phyloP scores from a whole-genome alignment of 345 rosid species.

The Theobroma cacao region DNA sequence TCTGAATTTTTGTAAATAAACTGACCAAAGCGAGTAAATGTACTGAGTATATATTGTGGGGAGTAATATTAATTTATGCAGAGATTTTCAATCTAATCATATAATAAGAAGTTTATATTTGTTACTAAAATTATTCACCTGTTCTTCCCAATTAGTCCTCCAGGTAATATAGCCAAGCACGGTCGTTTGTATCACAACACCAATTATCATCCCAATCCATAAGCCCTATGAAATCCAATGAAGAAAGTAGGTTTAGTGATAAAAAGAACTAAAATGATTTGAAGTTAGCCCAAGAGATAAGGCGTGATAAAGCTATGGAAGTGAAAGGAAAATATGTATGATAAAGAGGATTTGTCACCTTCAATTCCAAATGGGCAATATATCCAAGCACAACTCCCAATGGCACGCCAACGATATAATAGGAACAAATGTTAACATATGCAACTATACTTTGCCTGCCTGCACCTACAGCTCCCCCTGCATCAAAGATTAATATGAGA shows the following conservation, averaged over 20 bases:
- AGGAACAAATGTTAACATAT: conserved; percentile 48
- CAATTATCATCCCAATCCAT: conserved; percentile 58
- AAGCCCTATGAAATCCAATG: conserved; percentile 36
- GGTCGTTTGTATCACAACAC: conserved; percentile 31
- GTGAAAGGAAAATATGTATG: not conserved
- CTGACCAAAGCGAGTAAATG: too few relatives aligned
- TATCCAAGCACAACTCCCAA: conserved; percentile 60
- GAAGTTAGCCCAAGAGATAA: not conserved
- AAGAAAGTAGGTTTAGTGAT: not conserved
- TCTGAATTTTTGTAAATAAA: not conserved
- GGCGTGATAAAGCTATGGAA: too few relatives aligned
- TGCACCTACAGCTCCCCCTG: conserved; percentile 82
- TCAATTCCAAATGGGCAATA: conserved; percentile 46
- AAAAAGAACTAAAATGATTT: not conserved
- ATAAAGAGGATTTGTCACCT: conserved; percentile 26
- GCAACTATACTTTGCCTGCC: conserved; percentile 68
- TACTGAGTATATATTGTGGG: too few relatives aligned
- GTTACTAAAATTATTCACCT: conserved; percentile 19
- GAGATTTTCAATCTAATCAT: too few relatives aligned
- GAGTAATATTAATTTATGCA: too few relatives aligned
- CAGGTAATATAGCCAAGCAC: conserved; percentile 41
- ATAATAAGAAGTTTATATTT: not conserved
- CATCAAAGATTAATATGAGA: not conserved
- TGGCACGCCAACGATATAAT: conserved; percentile 64
- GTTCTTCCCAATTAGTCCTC: conserved; percentile 52